These are phyloP conservation scores for Pyrenochaeta sp. DNA, from an alignment of 2,329 filamentous ascomycete species.

Conservation along the genomic window DNA sequence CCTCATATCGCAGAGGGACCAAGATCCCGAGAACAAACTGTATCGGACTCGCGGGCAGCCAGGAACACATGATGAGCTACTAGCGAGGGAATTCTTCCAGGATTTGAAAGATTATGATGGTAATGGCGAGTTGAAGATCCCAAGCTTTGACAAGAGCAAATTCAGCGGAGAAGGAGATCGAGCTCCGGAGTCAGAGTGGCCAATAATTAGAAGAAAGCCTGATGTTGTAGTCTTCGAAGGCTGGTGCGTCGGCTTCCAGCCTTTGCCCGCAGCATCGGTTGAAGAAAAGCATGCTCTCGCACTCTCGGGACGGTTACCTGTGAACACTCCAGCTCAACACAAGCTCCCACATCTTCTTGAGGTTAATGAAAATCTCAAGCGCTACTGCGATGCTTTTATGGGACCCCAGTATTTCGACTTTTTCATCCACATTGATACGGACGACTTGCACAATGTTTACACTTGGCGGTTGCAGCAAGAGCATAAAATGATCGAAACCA, in stretches of 20 bases:
- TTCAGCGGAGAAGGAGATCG: slow-evolving; percentile 81
- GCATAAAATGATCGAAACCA: slow-evolving; percentile 69
- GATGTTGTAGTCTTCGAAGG: slow-evolving; percentile 84
- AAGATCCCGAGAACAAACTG: slow-evolving; percentile 75
- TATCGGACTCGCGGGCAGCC: slow-evolving; percentile 85
- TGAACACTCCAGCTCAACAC: slow-evolving; percentile 62
- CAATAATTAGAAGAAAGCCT: slow-evolving; percentile 62
- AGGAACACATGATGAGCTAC: slow-evolving; percentile 78
- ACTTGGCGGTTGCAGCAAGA: slow-evolving; percentile 87
- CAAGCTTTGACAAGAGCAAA: slow-evolving; percentile 84
- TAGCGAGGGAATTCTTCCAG: slow-evolving; percentile 70
- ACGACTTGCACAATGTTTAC: slow-evolving; percentile 79
- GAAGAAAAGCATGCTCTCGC: slow-evolving; percentile 64
- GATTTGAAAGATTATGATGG: slow-evolving; percentile 61
- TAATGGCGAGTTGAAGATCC: slow-evolving; percentile 66
- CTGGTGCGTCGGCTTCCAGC: slow-evolving; percentile 87
- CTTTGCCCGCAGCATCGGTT: slow-evolving; percentile 65
- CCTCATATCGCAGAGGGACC: slow-evolving; percentile 70
- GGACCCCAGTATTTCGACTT: slow-evolving; percentile 60
- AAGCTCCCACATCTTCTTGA: slow-evolving; percentile 64
- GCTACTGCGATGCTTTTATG: slow-evolving; percentile 60
- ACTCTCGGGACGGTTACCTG: slow-evolving; percentile 54
- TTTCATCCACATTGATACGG: slow-evolving; percentile 75
- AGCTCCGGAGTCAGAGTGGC: slow-evolving; percentile 69
- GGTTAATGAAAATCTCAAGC: slow-evolving; percentile 66